Base-by-base conservation (phyloP, 805 yeast species). In the Starmerella geochares region DNA sequence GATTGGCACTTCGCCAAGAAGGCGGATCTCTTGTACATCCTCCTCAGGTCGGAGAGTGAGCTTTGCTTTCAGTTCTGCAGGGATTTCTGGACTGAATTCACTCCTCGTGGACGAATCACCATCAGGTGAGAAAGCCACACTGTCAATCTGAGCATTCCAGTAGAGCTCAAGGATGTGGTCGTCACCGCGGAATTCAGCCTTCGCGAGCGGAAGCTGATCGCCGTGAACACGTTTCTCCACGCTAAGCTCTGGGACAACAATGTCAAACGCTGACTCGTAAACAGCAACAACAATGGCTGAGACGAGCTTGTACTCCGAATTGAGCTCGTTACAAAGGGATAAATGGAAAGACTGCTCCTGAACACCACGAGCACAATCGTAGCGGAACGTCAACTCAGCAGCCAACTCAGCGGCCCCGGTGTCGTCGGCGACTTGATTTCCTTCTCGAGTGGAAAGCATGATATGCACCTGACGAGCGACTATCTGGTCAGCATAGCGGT, bases 291-390 rank as follows among this genome's bases (percentile, higher is more conserved):
- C 92, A 14, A 86, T 78, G 14, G 94, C 96, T 77, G 81, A 79
- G 35, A 87, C 79, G 55, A 90, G 72, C 46, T 86, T 64, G 64
- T 86, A 95, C 1, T 95, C 80, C 14, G 74, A 68, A 50, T 90
- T 83, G 42, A 88, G 71, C 49, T 83, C 71, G 19, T 47, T 40
- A 4, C 52, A 32, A 17, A 57, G 45, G n/a, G 32, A 31, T 55
- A 92, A 72, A 64, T 92, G 98, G 48, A 88, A 79, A 13, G 95
- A 90, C 67, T 92, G 98, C 58, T 86, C 94, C 67, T 90, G 97
- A 1, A 96, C 96, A 54, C 78, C 78, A 55, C 79, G 80, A 2
- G 97, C 92, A 65, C 96, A 88, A 62, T 90, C 97, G 63, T 87
- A 86, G 67, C 88, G 87, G 74, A 90, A 92, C 60, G 86, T 87